Conservation (phyloP, 495 filamentous ascomycete genomes). For the Neurospora sp. region DNA sequence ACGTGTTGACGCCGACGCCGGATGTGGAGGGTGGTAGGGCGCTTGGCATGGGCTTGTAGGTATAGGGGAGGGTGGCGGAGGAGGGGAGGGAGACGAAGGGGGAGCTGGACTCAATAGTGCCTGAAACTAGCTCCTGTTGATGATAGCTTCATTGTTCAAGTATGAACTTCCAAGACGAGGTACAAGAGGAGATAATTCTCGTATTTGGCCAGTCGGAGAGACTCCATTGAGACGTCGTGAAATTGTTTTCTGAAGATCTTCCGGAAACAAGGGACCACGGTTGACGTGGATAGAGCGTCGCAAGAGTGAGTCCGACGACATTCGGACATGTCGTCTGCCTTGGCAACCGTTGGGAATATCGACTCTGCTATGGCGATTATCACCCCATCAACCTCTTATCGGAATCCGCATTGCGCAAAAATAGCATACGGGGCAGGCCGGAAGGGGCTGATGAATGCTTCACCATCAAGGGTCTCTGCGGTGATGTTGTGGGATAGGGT, state of each 20-base stretch:
- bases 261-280: background rate
- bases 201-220: background rate
- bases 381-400: background rate
- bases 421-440: background rate
- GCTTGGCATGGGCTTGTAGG: too few species aligned
- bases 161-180: background rate
- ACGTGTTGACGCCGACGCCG: too few species aligned
- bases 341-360: background rate
- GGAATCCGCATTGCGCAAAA: background rate
- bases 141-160: background rate
- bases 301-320: background rate
- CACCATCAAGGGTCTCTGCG: background rate
- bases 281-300: background rate
- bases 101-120: background rate
- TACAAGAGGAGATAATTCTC: background rate
- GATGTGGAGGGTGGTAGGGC: too few species aligned
- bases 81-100: too few species aligned
- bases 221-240: background rate
- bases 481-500: background rate
- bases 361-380: background rate
- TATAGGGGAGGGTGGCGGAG: too few species aligned
- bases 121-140: background rate
- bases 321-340: background rate
- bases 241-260: background rate
- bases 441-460: background rate